A percentile compares a stretch with the other conserved stretches of the same genome.
phyloP scores from a whole-genome alignment of 345 rosid species.

The Capsella bursapastoris region DNA sequence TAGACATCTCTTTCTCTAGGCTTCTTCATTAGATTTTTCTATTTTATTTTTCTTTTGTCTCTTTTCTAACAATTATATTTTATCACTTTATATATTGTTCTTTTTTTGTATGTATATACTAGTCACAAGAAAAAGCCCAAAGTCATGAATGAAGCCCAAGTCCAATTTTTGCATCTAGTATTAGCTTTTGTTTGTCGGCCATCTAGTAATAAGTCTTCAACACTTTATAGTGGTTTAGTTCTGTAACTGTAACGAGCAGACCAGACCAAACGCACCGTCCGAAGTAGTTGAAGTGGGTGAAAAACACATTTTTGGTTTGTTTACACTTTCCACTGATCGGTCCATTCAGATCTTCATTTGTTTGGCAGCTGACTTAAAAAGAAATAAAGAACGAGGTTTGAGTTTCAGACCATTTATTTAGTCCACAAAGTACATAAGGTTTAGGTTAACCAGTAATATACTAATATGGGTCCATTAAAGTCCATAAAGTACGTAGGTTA shows the following conservation, averaged over 20 bases:
- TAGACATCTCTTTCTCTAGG: constrained; percentile 36
- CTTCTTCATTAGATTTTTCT: constrained; percentile 15
- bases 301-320: neutral
- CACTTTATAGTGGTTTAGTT: neutral
- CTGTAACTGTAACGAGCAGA: neutral
- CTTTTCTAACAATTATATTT: neutral
- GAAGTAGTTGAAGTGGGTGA: neutral
- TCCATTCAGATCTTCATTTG: neutral
- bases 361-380: neutral
- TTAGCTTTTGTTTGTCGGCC: neutral
- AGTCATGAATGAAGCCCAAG: neutral
- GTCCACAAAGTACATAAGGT: neutral
- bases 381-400: neutral
- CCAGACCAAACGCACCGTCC: neutral
- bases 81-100: no score
- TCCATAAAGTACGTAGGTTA: neutral
- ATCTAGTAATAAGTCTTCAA: no score
- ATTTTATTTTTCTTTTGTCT: neutral
- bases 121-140: constrained; percentile 19
- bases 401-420: neutral
- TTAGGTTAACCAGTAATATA: neutral
- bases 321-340: neutral
- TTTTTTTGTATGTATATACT: no score
- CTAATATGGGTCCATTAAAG: no score
- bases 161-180: neutral